Evolutionary conservation across 106 monocot genomes (phyloP).

Genomic region (Dendrobium chrysotoxum): DNA sequence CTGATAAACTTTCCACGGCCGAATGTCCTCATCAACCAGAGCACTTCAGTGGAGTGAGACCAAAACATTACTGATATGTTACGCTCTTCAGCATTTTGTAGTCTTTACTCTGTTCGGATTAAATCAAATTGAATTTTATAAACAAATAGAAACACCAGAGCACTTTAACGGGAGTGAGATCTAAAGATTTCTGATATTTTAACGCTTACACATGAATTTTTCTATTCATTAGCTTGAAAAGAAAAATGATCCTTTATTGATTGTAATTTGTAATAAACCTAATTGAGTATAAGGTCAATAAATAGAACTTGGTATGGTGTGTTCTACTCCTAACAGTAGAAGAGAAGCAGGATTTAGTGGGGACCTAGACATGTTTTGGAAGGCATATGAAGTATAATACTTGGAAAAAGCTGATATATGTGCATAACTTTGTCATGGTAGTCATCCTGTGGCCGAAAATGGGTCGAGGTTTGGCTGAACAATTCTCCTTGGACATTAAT

Average conservation of each 20-base stretch:
- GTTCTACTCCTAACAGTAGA: background rate
- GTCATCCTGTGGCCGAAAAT: no score
- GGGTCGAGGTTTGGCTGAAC: no score
- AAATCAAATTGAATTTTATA: background rate
- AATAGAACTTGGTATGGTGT: background rate
- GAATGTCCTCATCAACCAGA: no score
- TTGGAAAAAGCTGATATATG: background rate
- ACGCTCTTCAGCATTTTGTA: background rate
- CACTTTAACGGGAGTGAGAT: background rate
- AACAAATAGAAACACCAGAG: background rate
- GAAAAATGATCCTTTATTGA: background rate
- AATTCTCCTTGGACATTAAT: no score
- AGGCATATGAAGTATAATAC: background rate
- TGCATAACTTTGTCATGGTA: background rate
- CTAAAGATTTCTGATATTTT: background rate
- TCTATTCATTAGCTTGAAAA: background rate
- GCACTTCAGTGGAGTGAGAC: no score
- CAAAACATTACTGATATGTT: no score
- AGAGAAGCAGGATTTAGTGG: background rate
- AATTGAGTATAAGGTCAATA: background rate
- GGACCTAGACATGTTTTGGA: background rate
- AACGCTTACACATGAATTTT: background rate
- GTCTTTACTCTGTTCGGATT: background rate
- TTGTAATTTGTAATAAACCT: background rate
- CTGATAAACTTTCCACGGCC: no score